These are phyloP conservation scores for Podospora pseudocomata DNA, from an alignment of 495 filamentous ascomycete genomes.

Conservation along the genomic window DNA sequence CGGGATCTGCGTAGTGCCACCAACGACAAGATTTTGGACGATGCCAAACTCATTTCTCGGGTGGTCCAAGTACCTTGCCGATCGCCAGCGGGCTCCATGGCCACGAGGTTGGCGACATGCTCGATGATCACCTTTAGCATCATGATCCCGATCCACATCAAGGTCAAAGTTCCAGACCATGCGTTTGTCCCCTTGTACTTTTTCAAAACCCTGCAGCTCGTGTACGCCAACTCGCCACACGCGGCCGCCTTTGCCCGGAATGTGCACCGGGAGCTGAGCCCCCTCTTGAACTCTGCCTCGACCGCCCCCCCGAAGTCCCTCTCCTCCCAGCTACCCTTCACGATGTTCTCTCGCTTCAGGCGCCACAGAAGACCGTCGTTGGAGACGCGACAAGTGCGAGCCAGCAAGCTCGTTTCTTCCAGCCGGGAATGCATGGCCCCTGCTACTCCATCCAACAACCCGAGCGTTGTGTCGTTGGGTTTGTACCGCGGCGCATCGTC, in stretches of 20 bases:
- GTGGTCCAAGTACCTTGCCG: slow-evolving; percentile 42
- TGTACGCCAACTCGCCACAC: slow-evolving; percentile 42
- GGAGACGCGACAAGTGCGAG: neutral
- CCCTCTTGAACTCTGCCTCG: slow-evolving; percentile 38
- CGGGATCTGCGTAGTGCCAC: slow-evolving; percentile 38
- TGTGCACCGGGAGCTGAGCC: slow-evolving; percentile 44
- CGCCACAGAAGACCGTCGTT: neutral
- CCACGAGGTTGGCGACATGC: slow-evolving; percentile 28
- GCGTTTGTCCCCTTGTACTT: slow-evolving; percentile 47
- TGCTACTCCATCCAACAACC: slow-evolving; percentile 17
- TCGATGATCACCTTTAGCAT: slow-evolving; percentile 42
- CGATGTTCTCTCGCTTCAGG: neutral
- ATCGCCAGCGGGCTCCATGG: slow-evolving; percentile 13
- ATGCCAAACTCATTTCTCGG: slow-evolving; percentile 39
- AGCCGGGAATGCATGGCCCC: slow-evolving; percentile 19
- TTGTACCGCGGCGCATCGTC: slow-evolving; percentile 10
- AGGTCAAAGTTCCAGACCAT: slow-evolving; percentile 31
- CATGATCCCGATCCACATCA: slow-evolving; percentile 44
- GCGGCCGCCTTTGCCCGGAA: slow-evolving; percentile 42
- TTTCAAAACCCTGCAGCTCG: slow-evolving; percentile 48
- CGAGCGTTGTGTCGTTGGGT: slow-evolving; percentile 16
- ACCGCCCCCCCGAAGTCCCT: slow-evolving; percentile 2
- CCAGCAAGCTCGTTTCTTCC: slow-evolving; percentile 9
- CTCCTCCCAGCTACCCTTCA: neutral
- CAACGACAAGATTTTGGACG: slow-evolving; percentile 42